These are phyloP conservation scores for Phytophthora citricola DNA, from an alignment of 352 stramenopile species.

Conservation along the genomic window DNA sequence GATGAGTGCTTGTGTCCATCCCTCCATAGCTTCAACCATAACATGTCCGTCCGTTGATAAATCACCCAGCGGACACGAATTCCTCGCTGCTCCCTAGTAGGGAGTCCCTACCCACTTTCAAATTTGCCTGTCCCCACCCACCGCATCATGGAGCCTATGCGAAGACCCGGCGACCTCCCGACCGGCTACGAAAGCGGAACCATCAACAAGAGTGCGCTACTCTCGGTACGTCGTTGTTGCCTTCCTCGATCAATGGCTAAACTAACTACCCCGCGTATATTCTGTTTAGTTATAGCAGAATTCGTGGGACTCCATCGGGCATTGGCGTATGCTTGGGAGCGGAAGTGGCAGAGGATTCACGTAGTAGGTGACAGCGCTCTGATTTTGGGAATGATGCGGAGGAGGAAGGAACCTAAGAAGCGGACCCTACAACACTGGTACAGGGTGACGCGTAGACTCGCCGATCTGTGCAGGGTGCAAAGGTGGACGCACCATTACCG, in stretches of 20 bases:
- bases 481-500: too few species aligned
- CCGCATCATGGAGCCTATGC: conserved; percentile 30
- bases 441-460: too few species aligned
- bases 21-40: conserved; percentile 15
- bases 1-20: conserved; percentile 33
- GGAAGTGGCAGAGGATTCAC: too few species aligned
- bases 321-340: too few species aligned
- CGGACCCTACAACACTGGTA: too few species aligned
- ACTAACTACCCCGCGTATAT: conserved; percentile 5
- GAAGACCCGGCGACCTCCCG: conserved; percentile 9
- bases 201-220: conserved; percentile 13
- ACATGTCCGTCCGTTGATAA: not conserved
- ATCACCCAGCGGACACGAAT: not conserved
- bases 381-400: too few species aligned
- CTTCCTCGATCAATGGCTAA: not conserved
- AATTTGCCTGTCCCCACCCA: conserved; percentile 5
- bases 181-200: conserved; percentile 25
- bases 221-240: conserved; percentile 14
- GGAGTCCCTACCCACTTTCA: conserved; percentile 12
- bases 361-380: too few species aligned
- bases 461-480: too few species aligned
- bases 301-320: too few species aligned
- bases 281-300: conserved; percentile 2
- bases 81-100: not conserved
- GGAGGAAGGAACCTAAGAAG: too few species aligned